These are phyloP conservation scores for Fusarium hostae DNA, from an alignment of 2,329 filamentous ascomycete genomes.

Conservation along the genomic window DNA sequence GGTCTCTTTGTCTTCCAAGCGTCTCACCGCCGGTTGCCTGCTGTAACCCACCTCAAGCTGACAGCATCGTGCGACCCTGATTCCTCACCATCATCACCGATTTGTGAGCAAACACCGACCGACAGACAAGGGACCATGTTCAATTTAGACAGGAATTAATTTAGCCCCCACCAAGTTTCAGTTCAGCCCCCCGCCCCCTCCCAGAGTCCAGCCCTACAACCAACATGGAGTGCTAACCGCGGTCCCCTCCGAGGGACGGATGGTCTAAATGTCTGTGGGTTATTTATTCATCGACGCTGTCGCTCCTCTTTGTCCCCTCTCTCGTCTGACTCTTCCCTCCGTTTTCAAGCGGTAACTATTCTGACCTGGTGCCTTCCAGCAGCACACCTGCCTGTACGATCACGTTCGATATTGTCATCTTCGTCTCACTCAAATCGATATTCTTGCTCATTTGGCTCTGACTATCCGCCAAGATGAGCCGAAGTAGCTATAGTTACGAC, in stretches of 20 bases:
- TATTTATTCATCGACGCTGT: constrained; percentile 7
- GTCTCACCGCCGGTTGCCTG: constrained; percentile 17
- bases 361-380: neutral
- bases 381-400: neutral
- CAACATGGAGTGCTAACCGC: neutral
- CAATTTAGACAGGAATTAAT: neutral
- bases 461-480: constrained; percentile 43
- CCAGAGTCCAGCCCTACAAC: constrained; percentile 41
- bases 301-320: constrained; percentile 7
- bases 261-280: constrained; percentile 2
- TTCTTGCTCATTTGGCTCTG: neutral
- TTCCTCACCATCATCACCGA: neutral
- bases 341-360: neutral
- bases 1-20: neutral
- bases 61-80: neutral
- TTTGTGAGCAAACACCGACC: neutral
- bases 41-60: neutral
- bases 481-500: constrained; percentile 57
- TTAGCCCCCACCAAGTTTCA: constrained; percentile 34
- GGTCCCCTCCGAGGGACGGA: constrained; percentile 8
- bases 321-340: neutral
- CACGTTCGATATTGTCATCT: neutral
- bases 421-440: neutral
- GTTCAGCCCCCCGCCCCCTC: constrained; percentile 26
- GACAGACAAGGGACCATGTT: constrained; percentile 13